phyloP scores from a whole-genome alignment of 768 basidiomycete genomes.

The Lactarius pseudohatsudake region DNA sequence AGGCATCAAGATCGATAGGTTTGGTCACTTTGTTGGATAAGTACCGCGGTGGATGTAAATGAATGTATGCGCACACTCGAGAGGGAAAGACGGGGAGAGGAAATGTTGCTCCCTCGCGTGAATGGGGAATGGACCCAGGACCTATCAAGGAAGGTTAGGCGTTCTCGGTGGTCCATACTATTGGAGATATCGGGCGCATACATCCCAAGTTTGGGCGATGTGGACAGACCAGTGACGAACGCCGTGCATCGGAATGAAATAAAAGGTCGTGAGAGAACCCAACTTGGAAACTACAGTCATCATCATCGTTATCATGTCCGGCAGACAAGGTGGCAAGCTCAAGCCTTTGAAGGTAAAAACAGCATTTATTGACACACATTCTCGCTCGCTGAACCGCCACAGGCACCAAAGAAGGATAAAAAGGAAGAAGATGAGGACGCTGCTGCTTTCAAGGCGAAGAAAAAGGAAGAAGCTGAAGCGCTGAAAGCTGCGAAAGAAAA shows the following conservation, averaged over 20 bases:
- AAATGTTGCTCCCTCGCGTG: conserved; percentile 83
- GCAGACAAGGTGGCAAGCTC: conserved; percentile 79
- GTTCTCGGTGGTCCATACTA: not conserved
- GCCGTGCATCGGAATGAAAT: not conserved
- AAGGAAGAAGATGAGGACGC: conserved; percentile 72
- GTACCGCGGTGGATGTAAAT: not conserved
- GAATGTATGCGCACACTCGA: conserved; percentile 50
- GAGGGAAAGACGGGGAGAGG: conserved; percentile 73
- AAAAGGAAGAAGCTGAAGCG: conserved; percentile 73
- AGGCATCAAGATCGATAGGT: conserved; percentile 47
- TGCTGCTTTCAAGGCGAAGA: conserved; percentile 68
- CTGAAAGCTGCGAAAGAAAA: conserved; percentile 71
- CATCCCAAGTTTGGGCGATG: conserved; percentile 53
- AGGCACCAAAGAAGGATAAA: conserved; percentile 85
- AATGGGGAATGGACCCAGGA: conserved; percentile 81
- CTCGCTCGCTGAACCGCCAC: not conserved
- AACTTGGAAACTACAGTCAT: conserved; percentile 11
- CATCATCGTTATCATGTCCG: conserved; percentile 44
- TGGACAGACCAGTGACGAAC: conserved; percentile 3
- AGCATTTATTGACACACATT: conserved; percentile 1
- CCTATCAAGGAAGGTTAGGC: conserved; percentile 39
- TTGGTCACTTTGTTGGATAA: conserved; percentile 43
- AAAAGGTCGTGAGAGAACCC: not conserved
- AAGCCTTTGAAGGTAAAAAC: conserved; percentile 78
- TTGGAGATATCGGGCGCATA: conserved; percentile 46